Base-by-base conservation (phyloP, 305 asterid species). In the Solanum hybrid region DNA sequence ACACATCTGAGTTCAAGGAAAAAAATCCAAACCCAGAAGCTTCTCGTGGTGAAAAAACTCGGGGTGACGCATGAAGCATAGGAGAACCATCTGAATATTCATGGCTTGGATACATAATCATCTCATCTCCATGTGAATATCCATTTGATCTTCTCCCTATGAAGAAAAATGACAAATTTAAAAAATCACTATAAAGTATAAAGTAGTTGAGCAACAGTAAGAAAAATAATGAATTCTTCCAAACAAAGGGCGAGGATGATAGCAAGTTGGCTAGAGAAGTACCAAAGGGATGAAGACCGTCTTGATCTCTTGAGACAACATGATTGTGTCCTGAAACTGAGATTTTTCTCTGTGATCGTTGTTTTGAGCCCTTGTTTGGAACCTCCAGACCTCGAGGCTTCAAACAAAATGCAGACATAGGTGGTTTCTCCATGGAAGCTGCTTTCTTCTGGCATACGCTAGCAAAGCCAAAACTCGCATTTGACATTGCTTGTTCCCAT, bases 351-450 rank as follows among this genome's bases (percentile, higher is more conserved):
- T 98, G 98, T 32, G 99, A 95, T 73, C 99, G 93, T 85, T 96
- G 99, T 91, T 97, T 98, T 29, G 98, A 94, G 73, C 98, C 96
- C 94, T 91, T 96, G 93, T 94, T 95, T 5, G 97, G 98, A 91
- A 94, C 93, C 87, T 98, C 99, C 91, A 98, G 92, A 42, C 99
- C 99, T 87, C 99, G 96, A 77, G 99, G 99, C 90, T 93, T 95
- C 88, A 94, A 91, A 93, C 99, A 98, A 92, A 98, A 98, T 29
- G 99, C 99, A 91, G 93, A 96, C 98, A 96, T 94, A 78, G 95
- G 94, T 87, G 99, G 99, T 91, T 95, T 98, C 91, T 98, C 99
- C 73, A 92, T 92, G 31, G 88, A 89, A 82, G 91, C 81, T 51
- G 80, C 91, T 93, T 93, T 96, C 91, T 91, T 97, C 91, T 91